phyloP scores from a whole-genome alignment of 2,329 filamentous ascomycete species.

The Scedosporium apiospermum region DNA sequence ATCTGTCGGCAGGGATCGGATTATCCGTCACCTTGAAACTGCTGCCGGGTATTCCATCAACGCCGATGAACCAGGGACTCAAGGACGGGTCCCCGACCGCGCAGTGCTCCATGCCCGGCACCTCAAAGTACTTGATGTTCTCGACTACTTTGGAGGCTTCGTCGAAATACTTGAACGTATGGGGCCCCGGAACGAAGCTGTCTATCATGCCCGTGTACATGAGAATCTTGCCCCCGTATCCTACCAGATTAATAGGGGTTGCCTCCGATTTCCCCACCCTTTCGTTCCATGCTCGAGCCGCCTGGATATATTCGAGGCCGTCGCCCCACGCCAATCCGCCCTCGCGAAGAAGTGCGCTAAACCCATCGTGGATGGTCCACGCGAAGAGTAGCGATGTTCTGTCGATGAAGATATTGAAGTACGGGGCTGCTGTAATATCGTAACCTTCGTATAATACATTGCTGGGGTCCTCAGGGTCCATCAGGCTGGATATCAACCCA shows the following conservation, averaged over 20 bases:
- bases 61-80: constrained; percentile 28
- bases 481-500: no score
- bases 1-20: constrained; percentile 22
- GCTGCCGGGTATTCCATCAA: constrained; percentile 11
- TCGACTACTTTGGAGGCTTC: constrained; percentile 21
- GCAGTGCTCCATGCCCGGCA: constrained; percentile 44
- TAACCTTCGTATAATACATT: no score
- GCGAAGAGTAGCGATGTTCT: no score
- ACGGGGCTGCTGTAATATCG: no score
- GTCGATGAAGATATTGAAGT: no score
- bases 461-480: no score
- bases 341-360: constrained; percentile 13
- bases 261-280: constrained; percentile 13
- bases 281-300: neutral
- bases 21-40: no score
- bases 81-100: constrained; percentile 23
- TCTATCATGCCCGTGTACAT: constrained; percentile 34
- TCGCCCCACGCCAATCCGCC: constrained; percentile 14
- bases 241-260: constrained; percentile 24
- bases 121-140: constrained; percentile 30
- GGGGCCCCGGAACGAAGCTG: constrained; percentile 24
- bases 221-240: constrained; percentile 30
- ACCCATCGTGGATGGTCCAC: no score
- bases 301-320: neutral
- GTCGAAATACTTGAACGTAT: constrained; percentile 28